Conservation (phyloP, 768 basidiomycete genomes). For the Mrakia gelida region DNA sequence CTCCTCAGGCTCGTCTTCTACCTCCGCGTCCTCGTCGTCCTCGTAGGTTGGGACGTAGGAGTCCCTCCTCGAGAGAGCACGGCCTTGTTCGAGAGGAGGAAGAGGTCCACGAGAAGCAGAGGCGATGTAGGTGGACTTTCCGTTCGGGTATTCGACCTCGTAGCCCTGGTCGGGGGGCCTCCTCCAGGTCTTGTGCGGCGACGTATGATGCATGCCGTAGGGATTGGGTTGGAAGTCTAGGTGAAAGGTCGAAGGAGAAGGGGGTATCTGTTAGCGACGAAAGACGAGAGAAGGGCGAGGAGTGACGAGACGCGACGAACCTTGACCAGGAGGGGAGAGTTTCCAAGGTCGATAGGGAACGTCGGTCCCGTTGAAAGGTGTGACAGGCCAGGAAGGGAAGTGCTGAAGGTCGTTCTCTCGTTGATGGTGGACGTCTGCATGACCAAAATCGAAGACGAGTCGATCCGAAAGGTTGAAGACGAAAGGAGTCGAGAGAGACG, state of each 20-base stretch:
- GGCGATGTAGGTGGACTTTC: background rate
- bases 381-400: background rate
- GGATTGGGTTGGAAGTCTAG: background rate
- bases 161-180: background rate
- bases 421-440: background rate
- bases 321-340: background rate
- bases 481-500: too few relatives aligned
- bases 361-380: background rate
- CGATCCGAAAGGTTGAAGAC: too few relatives aligned
- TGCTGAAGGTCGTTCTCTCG: background rate
- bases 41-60: background rate
- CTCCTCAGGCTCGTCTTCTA: background rate
- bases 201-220: background rate
- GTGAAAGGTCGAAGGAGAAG: background rate
- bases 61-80: background rate
- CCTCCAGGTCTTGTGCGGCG: background rate
- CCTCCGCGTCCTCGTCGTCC: background rate
- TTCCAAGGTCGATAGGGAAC: background rate
- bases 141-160: background rate
- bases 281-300: background rate
- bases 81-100: background rate
- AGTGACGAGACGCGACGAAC: background rate
- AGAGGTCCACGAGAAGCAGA: background rate
- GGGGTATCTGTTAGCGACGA: background rate
- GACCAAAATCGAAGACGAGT: background rate